Conservation (phyloP, 306 rosid genomes). For the Pterocarpus santalinus region DNA sequence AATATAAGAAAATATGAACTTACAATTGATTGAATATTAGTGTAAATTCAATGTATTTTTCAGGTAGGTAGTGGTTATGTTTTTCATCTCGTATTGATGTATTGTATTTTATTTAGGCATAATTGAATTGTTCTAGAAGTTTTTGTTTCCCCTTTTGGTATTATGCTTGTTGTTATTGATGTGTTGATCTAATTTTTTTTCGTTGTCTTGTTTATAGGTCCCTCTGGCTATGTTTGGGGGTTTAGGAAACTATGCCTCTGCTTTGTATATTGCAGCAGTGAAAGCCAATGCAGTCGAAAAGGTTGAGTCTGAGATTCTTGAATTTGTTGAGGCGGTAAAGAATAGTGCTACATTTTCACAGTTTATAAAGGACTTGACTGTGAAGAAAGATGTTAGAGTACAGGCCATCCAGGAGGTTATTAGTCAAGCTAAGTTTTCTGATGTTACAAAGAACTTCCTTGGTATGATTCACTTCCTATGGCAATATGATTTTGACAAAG, state of each 20-base stretch:
- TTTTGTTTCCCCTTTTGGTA: not conserved
- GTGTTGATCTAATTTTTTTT: constrained; percentile 7
- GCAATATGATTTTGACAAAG: constrained; percentile 5
- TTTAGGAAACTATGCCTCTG: constrained; percentile 92
- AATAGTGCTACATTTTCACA: constrained; percentile 61
- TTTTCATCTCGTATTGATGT: not conserved
- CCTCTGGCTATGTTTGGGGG: constrained; percentile 93
- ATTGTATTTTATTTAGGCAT: constrained; percentile 14
- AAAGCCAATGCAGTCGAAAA: constrained; percentile 71
- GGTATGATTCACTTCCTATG: constrained; percentile 58
- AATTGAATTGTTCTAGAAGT: constrained; percentile 4
- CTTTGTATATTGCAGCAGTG: constrained; percentile 81
- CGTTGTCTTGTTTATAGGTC: constrained; percentile 60
- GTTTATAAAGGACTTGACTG: constrained; percentile 74
- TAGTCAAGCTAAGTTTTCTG: constrained; percentile 76
- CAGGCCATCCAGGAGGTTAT: constrained; percentile 66
- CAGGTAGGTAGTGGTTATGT: not conserved
- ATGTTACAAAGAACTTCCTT: constrained; percentile 77
- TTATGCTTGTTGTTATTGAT: constrained; percentile 10
- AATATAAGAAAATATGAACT: not conserved
- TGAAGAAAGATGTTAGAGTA: constrained; percentile 63
- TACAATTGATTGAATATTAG: not conserved
- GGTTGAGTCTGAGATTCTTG: constrained; percentile 80
- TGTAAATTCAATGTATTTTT: not conserved
- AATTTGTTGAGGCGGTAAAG: constrained; percentile 68